A percentile compares a stretch with the other conserved stretches of the same genome.
Conservation (phyloP, 306 rosid genomes). For the Medicago lupulina region DNA sequence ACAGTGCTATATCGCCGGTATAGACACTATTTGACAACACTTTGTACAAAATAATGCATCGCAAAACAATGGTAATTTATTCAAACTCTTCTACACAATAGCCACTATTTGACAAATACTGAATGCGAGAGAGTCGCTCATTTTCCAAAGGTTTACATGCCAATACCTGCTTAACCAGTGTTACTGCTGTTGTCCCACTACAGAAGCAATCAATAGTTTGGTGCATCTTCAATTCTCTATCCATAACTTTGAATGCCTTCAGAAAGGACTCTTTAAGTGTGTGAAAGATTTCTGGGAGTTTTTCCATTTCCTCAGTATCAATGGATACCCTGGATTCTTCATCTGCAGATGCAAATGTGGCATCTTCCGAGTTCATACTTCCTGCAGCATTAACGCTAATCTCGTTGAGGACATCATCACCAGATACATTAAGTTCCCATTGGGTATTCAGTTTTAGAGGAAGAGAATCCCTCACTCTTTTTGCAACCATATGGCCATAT, state of each 20-base stretch:
- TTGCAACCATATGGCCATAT: slow-evolving; percentile 97
- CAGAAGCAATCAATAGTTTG: slow-evolving; percentile 84
- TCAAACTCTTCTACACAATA: not conserved
- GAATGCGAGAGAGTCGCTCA: slow-evolving; percentile 8
- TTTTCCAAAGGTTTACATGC: slow-evolving; percentile 24
- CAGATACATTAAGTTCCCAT: slow-evolving; percentile 71
- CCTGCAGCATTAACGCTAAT: slow-evolving; percentile 63
- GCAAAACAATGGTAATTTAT: not conserved
- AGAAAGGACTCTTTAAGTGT: slow-evolving; percentile 79
- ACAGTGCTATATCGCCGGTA: not conserved
- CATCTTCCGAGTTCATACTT: slow-evolving; percentile 74
- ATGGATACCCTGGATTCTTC: slow-evolving; percentile 67
- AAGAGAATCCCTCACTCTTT: slow-evolving; percentile 96
- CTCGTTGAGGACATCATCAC: slow-evolving; percentile 76
- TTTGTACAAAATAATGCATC: not conserved
- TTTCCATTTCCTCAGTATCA: slow-evolving; percentile 70
- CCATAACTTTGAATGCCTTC: slow-evolving; percentile 89
- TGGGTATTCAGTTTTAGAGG: slow-evolving; percentile 87
- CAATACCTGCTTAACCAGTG: slow-evolving; percentile 87
- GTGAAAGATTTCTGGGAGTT: slow-evolving; percentile 76
- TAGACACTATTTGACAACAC: not conserved
- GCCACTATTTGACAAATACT: not conserved
- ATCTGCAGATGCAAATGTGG: slow-evolving; percentile 64
- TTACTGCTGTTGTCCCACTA: slow-evolving; percentile 98
- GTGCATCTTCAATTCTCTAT: slow-evolving; percentile 80